These are phyloP conservation scores for Teunomyces gatunensis DNA, from an alignment of 805 yeast species.

Conservation along the genomic window DNA sequence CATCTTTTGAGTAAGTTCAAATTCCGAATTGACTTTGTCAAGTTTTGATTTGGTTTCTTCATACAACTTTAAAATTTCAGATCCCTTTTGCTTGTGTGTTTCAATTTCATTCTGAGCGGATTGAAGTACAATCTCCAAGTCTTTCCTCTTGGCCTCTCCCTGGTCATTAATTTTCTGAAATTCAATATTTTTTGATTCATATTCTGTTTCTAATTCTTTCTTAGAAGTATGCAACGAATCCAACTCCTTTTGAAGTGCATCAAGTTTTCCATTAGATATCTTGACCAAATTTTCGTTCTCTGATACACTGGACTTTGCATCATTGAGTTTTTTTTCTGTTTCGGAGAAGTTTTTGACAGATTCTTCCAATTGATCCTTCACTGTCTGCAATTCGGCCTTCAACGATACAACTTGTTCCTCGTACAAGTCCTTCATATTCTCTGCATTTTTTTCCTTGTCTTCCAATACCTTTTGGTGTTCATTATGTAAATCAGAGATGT, in stretches of 20 bases:
- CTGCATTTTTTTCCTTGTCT: neutral
- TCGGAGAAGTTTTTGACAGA: neutral
- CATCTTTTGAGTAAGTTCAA: neutral
- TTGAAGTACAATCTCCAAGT: neutral
- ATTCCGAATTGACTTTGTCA: neutral
- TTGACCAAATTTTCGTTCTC: neutral
- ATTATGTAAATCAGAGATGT: neutral
- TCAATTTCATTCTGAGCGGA: neutral
- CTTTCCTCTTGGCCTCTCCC: neutral
- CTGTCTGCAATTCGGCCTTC: constrained; percentile 3
- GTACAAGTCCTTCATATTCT: neutral
- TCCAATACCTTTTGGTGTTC: neutral
- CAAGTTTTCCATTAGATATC: neutral
- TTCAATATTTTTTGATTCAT: neutral
- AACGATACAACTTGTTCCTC: neutral
- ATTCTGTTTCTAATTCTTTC: neutral
- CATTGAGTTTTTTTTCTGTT: neutral
- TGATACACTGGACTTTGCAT: neutral
- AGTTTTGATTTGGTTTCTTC: neutral
- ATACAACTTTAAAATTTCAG: neutral
- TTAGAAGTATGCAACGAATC: neutral
- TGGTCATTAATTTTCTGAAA: neutral
- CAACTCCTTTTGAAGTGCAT: neutral
- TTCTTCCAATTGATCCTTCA: constrained; percentile 2
- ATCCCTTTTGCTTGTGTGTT: neutral